Conservation (phyloP, 1,284 basidiomycete genomes). For the Mycosarcoma maydis region DNA sequence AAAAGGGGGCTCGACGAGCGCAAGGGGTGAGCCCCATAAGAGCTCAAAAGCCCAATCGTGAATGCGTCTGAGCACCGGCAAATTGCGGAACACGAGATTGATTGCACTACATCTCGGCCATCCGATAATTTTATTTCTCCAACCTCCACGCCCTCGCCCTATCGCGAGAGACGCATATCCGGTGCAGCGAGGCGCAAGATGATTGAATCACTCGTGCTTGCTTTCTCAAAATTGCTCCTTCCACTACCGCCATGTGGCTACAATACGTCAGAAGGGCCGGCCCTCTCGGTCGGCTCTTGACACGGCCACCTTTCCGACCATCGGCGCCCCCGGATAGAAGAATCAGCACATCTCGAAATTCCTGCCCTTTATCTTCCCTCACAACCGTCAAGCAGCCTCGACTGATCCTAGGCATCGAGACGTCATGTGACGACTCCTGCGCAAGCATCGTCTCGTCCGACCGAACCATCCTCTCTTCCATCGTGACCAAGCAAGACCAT, state of each 20-base stretch:
- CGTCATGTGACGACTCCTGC: slow-evolving; percentile 66
- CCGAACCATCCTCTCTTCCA: slow-evolving; percentile 50
- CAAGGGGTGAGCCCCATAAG: no score
- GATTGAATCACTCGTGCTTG: no score
- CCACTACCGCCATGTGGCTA: slow-evolving; percentile 4
- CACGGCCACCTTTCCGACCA: not conserved
- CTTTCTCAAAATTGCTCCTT: no score
- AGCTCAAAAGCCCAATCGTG: no score
- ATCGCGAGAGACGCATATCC: no score
- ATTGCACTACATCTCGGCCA: no score
- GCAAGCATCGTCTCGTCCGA: slow-evolving; percentile 55
- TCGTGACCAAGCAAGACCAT: slow-evolving; percentile 62
- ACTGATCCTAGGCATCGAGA: slow-evolving; percentile 62
- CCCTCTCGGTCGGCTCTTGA: not conserved
- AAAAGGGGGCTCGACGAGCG: no score
- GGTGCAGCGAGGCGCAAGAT: no score
- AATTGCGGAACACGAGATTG: no score
- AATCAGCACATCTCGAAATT: not conserved
- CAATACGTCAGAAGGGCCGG: slow-evolving; percentile 4
- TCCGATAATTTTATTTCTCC: no score
- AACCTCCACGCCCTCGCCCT: no score
- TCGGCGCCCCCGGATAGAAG: not conserved
- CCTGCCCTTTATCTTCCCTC: not conserved
- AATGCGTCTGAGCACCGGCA: no score
- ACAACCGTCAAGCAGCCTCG: not conserved